Percentiles rank a stretch among this genome's conserved stretches.
These are phyloP conservation scores for Exophiala calicioides DNA, from an alignment of 2,329 filamentous ascomycete genomes.

Conservation along the genomic window DNA sequence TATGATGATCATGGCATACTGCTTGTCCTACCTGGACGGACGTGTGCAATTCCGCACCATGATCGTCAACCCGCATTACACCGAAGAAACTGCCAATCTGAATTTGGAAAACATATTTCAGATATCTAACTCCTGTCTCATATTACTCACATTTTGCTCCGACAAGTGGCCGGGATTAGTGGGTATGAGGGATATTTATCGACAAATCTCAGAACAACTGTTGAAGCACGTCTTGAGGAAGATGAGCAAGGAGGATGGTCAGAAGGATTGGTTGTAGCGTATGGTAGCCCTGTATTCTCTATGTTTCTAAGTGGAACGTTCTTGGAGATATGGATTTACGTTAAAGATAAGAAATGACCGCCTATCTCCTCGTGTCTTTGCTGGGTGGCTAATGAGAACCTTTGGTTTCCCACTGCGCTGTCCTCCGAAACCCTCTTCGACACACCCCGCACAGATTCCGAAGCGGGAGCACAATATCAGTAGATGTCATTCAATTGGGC, in stretches of 20 bases:
- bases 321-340: too few species aligned
- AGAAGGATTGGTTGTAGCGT: too few species aligned
- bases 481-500: too few species aligned
- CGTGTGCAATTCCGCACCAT: not conserved
- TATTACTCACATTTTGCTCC: conserved; percentile 13
- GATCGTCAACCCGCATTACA: not conserved
- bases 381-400: too few species aligned
- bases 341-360: too few species aligned
- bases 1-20: conserved; percentile 30
- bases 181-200: conserved; percentile 14
- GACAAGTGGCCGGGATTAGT: conserved; percentile 17
- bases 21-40: conserved; percentile 27
- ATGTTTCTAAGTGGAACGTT: too few species aligned
- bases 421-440: too few species aligned
- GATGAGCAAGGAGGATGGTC: not conserved
- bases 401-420: too few species aligned
- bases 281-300: too few species aligned
- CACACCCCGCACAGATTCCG: too few species aligned
- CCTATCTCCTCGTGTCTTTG: too few species aligned
- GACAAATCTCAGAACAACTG: conserved; percentile 6
- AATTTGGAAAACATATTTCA: conserved; percentile 9
- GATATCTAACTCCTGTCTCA: conserved; percentile 18
- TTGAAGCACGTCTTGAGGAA: not conserved
- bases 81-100: conserved; percentile 5
- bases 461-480: too few species aligned